phyloP scores from a whole-genome alignment of 768 basidiomycete species.

The Hebeloma cylindrosporum region DNA sequence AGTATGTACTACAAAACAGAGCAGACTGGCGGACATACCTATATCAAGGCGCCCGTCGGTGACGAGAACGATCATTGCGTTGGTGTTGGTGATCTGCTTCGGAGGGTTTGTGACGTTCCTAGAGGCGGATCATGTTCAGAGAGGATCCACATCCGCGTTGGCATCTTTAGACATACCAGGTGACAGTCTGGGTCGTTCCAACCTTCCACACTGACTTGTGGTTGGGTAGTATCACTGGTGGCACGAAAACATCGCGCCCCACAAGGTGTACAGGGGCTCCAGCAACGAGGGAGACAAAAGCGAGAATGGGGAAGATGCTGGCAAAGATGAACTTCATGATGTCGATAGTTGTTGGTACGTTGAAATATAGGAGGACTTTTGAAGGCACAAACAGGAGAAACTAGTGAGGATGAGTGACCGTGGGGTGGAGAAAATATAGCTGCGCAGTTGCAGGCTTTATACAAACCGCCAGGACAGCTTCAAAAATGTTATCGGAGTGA shows the following conservation, averaged over 20 bases:
- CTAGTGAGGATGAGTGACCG: constrained; percentile 17
- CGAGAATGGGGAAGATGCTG: constrained; percentile 24
- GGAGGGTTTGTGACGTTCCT: constrained; percentile 44
- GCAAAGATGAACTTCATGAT: constrained; percentile 23
- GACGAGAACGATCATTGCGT: constrained; percentile 39
- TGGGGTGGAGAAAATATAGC: constrained; percentile 16
- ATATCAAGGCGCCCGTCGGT: constrained; percentile 31
- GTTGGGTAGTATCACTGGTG: constrained; percentile 28
- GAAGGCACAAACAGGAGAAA: background rate
- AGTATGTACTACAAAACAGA: background rate
- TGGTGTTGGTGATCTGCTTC: constrained; percentile 40
- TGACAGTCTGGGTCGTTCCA: constrained; percentile 30
- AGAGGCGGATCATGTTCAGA: constrained; percentile 11
- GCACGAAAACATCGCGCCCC: constrained; percentile 33
- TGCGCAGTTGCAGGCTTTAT: constrained; percentile 15
- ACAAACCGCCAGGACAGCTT: constrained; percentile 9
- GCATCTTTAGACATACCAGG: constrained; percentile 25
- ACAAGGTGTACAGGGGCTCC: constrained; percentile 26
- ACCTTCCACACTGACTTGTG: constrained; percentile 29
- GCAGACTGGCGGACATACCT: constrained; percentile 24
- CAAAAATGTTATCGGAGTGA: constrained; percentile 9
- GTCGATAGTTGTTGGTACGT: constrained; percentile 5
- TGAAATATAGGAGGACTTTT: constrained; percentile 6
- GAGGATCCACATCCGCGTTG: constrained; percentile 17
- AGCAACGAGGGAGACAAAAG: constrained; percentile 25